Conservation (phyloP, 495 filamentous ascomycete genomes). For the Aspergillus affinis region DNA sequence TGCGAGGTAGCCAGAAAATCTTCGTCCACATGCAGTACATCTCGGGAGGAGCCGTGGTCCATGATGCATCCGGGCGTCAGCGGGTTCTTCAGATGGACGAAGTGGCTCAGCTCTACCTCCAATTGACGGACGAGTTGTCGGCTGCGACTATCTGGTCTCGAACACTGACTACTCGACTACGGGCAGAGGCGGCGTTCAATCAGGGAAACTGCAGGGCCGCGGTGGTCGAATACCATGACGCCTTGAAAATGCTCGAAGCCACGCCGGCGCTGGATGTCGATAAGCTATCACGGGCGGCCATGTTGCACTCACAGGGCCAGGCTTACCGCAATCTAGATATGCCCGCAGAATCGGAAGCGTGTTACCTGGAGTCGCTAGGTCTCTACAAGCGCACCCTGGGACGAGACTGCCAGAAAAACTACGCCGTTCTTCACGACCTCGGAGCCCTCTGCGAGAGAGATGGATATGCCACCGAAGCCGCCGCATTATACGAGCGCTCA, state of each 20-base stretch:
- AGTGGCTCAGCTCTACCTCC: slow-evolving; percentile 27
- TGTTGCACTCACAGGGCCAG: slow-evolving; percentile 27
- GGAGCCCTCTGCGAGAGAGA: slow-evolving; percentile 30
- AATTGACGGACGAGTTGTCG: slow-evolving; percentile 23
- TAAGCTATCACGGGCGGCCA: slow-evolving; percentile 23
- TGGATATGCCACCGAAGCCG: slow-evolving; percentile 33
- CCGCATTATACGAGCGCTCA: slow-evolving; percentile 31
- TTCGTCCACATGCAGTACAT: slow-evolving; percentile 29
- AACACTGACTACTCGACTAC: slow-evolving; percentile 14
- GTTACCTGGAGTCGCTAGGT: slow-evolving; percentile 28
- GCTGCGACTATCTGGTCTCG: slow-evolving; percentile 21
- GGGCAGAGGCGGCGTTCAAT: slow-evolving; percentile 24
- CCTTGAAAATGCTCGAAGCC: slow-evolving; percentile 23
- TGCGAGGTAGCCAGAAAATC: slow-evolving; percentile 23
- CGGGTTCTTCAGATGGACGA: slow-evolving; percentile 31
- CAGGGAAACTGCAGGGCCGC: slow-evolving; percentile 22
- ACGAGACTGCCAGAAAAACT: slow-evolving; percentile 30
- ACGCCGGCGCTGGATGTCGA: slow-evolving; percentile 27
- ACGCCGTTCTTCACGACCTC: slow-evolving; percentile 26
- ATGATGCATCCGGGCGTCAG: slow-evolving; percentile 31
- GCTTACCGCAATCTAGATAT: slow-evolving; percentile 28
- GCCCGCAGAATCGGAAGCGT: slow-evolving; percentile 26
- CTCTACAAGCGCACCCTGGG: slow-evolving; percentile 29
- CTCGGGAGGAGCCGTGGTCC: slow-evolving; percentile 26
- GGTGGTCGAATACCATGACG: slow-evolving; percentile 27